Evolutionary conservation across 306 rosid species (phyloP), one percentile per base, ranked within the genome.

Genomic region (Lathyrus aphaca): DNA sequence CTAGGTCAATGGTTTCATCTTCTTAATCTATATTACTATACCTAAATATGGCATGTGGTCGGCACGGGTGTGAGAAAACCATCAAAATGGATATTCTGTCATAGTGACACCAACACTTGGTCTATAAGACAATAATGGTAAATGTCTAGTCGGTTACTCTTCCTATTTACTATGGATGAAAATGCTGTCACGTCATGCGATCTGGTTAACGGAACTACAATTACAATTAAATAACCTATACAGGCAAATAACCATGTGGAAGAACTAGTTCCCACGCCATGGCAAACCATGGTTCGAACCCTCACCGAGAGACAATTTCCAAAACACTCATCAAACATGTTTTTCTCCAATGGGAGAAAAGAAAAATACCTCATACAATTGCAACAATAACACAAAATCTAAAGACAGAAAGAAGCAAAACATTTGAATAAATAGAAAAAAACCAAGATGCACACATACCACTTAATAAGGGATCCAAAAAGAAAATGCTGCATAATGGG

Each of bases 401-500:
- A 21, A 23, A 15, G 5, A 1, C 0, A 21, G 5, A 42, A 44
- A 37, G 55, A 50, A 25, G 3, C 39, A 67, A 75, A 67, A 13
- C 58, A 74, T 29, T 12, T 49, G 10, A 44, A 13, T 10, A 40
- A 46, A 17, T 19, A 62, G 11, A 14, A 38, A 66, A 2, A 38
- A 66, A 2, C 7, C 74, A 19, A 10, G 32, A 45, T 82, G 35
- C 40, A 23, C 18, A 51, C 77, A 45, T 71, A 95, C 97, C 99
- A 95, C 49, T 87, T 80, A 73, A 95, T 89, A 39, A 95, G 92
- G 72, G 88, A 89, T 32, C 97, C 99, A 54, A 89, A 95, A 10
- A 91, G 97, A 58, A 95, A 91, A 83, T 95, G 99, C 84, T 95
- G 99, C 99, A 95, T 95, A 53, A 95, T 95, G 48, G 99, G 99